A percentile compares a stretch with the other conserved stretches of the same genome.
These are phyloP conservation scores for Castanea mollissima DNA, from an alignment of 306 rosid species.

Conservation along the genomic window DNA sequence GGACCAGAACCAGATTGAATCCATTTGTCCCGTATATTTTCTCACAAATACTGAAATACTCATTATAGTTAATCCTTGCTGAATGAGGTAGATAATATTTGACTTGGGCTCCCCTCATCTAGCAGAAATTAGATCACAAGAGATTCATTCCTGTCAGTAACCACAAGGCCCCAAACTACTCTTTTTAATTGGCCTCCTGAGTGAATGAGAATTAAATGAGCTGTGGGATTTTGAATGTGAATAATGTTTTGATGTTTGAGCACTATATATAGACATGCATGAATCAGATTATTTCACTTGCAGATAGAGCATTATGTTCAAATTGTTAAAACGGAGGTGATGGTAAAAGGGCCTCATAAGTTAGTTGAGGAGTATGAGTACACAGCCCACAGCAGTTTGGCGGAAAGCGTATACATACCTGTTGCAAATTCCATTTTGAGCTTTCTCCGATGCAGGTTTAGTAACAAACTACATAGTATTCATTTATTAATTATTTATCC, in stretches of 20 bases:
- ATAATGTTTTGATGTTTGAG: not conserved
- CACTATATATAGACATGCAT: not conserved
- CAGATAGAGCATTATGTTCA: constrained; percentile 99
- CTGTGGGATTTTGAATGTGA: not conserved
- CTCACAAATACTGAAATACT: not conserved
- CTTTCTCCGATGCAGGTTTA: constrained; percentile 99
- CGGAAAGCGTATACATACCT: constrained; percentile 64
- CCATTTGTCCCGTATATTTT: not conserved
- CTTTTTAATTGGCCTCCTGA: not conserved
- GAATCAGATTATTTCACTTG: constrained; percentile 25
- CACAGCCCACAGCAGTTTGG: constrained; percentile 91
- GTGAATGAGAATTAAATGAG: not conserved
- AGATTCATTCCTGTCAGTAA: not conserved
- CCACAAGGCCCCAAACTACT: not conserved
- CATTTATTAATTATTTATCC: constrained; percentile 7
- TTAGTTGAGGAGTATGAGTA: constrained; percentile 91
- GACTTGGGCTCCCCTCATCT: not conserved
- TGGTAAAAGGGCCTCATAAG: constrained; percentile 45
- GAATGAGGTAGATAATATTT: not conserved
- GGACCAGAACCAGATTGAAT: not conserved
- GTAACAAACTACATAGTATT: not conserved
- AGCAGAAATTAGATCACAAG: not conserved
- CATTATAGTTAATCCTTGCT: not conserved
- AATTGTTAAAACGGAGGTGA: constrained; percentile 84
- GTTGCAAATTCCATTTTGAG: constrained; percentile 87